Percentiles rank a stretch among this genome's conserved stretches.
Conservation (phyloP, 306 rosid genomes). For the Lathyrus tuberosus region DNA sequence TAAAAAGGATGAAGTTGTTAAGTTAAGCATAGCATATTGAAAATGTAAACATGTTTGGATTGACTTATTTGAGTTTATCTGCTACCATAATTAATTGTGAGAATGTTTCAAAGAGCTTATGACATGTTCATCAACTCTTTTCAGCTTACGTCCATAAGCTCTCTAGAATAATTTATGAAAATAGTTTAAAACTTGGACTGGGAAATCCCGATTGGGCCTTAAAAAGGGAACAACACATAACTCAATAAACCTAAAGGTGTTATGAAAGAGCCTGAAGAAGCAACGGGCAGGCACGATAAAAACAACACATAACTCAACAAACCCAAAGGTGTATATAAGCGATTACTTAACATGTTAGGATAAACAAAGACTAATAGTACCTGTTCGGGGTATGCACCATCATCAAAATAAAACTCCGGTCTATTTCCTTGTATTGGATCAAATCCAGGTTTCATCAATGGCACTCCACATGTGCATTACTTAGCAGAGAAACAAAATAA, state of each 20-base stretch:
- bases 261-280: no score
- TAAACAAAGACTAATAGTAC: constrained; percentile 35
- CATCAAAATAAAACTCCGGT: constrained; percentile 87
- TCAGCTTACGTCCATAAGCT: not conserved
- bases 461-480: no score
- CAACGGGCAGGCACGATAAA: no score
- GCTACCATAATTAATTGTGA: not conserved
- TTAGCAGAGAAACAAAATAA: no score
- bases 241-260: no score
- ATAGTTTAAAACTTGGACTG: not conserved
- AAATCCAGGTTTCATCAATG: constrained; percentile 82
- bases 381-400: constrained; percentile 92
- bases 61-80: not conserved
- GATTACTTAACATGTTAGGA: not conserved
- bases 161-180: not conserved
- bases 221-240: no score
- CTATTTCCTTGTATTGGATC: constrained; percentile 85
- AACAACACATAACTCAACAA: no score
- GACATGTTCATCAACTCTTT: not conserved
- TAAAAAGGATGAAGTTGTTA: not conserved
- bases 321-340: not conserved
- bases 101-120: not conserved
- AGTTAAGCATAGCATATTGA: constrained; percentile 6
- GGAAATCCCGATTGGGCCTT: no score
- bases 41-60: not conserved